Conservation (phyloP, 179 eudicot species). For the Vitellaria paradoxa region DNA sequence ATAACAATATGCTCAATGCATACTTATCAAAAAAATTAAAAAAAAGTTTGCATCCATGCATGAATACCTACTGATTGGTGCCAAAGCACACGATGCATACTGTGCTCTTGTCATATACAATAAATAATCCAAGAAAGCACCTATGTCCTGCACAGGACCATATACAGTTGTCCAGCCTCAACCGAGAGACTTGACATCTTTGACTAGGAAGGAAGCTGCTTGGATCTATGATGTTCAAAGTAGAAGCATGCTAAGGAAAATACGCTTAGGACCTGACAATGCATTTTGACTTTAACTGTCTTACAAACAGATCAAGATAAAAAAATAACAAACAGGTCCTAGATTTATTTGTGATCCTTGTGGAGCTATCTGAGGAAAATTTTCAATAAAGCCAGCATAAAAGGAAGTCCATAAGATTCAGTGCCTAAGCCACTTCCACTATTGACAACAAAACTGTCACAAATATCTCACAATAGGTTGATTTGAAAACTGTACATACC, state of each 20-base stretch:
- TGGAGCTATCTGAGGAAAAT: not conserved
- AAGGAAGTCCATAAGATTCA: not conserved
- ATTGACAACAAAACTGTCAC: not conserved
- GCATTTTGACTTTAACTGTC: too few relatives aligned
- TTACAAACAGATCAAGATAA: too few relatives aligned
- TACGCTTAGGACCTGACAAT: not conserved
- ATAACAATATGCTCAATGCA: not conserved
- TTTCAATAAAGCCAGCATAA: not conserved
- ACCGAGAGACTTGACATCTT: not conserved
- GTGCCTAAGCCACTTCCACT: not conserved
- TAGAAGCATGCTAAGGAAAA: not conserved
- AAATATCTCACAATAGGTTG: not conserved
- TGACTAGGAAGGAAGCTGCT: not conserved
- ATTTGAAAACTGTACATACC: conserved; percentile 37
- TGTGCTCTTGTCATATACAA: not conserved
- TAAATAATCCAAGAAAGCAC: not conserved
- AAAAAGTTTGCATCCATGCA: too few relatives aligned
- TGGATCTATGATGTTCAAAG: not conserved
- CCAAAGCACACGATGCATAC: not conserved
- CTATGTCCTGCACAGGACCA: not conserved
- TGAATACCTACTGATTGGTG: not conserved
- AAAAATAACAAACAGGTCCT: too few relatives aligned
- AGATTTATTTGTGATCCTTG: too few relatives aligned
- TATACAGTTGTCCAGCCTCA: not conserved
- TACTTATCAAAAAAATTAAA: not conserved